Evolutionary conservation across 306 rosid genomes (phyloP).

Genomic region (Cajanus cajan): DNA sequence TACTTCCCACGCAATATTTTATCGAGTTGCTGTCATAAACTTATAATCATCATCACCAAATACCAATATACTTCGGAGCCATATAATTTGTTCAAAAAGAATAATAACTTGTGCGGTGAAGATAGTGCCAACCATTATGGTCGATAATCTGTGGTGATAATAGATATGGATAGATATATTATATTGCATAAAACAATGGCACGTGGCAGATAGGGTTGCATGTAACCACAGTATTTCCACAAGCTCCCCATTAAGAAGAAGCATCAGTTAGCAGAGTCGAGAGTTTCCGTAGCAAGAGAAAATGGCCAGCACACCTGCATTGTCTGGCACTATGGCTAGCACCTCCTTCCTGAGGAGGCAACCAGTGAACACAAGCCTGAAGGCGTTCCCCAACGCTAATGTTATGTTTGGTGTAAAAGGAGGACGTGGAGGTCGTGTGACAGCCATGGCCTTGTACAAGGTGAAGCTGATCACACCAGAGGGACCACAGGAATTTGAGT

Average conservation of each 20-base stretch:
- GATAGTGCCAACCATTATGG: constrained; percentile 26
- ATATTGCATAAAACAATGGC: constrained; percentile 22
- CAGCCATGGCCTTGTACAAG: constrained; percentile 63
- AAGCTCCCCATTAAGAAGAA: constrained; percentile 14
- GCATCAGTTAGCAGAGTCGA: not conserved
- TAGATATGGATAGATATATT: constrained; percentile 49
- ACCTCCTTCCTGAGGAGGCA: constrained; percentile 55
- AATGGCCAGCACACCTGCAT: constrained; percentile 44
- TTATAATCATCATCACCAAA: not conserved
- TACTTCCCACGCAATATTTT: not conserved
- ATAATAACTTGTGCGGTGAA: not conserved
- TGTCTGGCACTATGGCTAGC: constrained; percentile 54
- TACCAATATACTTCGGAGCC: not conserved
- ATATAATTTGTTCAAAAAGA: not conserved
- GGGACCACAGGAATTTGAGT: constrained; percentile 49
- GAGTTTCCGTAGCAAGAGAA: too few relatives aligned
- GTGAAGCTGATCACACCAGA: constrained; percentile 68
- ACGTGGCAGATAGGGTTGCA: constrained; percentile 60
- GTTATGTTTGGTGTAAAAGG: constrained; percentile 48
- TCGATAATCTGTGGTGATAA: constrained; percentile 26
- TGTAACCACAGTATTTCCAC: constrained; percentile 41
- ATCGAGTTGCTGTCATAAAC: not conserved
- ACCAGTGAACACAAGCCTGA: constrained; percentile 37
- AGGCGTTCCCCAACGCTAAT: constrained; percentile 40
- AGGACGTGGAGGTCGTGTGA: constrained; percentile 54